Evolutionary conservation across 768 basidiomycete genomes (phyloP).

Genomic region (Russula dissimulans): DNA sequence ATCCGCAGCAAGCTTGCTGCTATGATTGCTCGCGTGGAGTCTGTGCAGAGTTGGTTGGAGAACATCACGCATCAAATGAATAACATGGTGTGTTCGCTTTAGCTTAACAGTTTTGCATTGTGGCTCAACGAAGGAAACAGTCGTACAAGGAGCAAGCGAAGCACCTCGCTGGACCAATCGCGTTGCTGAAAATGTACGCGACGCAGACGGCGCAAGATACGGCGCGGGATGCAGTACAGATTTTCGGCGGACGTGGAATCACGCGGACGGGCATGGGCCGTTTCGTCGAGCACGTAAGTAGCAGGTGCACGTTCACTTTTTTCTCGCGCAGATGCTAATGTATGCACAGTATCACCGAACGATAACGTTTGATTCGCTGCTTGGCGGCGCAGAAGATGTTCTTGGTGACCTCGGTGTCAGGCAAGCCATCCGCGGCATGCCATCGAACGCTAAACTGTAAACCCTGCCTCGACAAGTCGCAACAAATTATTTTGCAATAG

Average conservation of each 20-base stretch:
- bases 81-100: slow-evolving; percentile 48
- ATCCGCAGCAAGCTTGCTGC: slow-evolving; percentile 79
- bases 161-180: slow-evolving; percentile 73
- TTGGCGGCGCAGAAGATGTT: slow-evolving; percentile 57
- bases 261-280: slow-evolving; percentile 76
- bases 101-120: slow-evolving; percentile 19
- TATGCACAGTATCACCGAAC: slow-evolving; percentile 31
- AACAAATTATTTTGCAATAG: neutral
- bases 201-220: slow-evolving; percentile 73
- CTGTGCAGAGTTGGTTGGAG: slow-evolving; percentile 80
- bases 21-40: slow-evolving; percentile 84
- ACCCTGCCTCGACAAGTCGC: neutral
- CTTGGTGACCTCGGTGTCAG: slow-evolving; percentile 70
- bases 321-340: neutral
- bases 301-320: neutral
- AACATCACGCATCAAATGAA: slow-evolving; percentile 82
- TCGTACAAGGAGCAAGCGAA: slow-evolving; percentile 64
- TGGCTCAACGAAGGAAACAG: slow-evolving; percentile 24
- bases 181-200: slow-evolving; percentile 67
- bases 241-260: slow-evolving; percentile 81
- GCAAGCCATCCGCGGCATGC: slow-evolving; percentile 63
- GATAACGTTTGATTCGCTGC: slow-evolving; percentile 33
- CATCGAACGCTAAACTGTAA: slow-evolving; percentile 23
- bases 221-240: slow-evolving; percentile 74
- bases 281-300: slow-evolving; percentile 60